phyloP scores from a whole-genome alignment of 768 basidiomycete genomes.

The Pisolithus marmoratus region DNA sequence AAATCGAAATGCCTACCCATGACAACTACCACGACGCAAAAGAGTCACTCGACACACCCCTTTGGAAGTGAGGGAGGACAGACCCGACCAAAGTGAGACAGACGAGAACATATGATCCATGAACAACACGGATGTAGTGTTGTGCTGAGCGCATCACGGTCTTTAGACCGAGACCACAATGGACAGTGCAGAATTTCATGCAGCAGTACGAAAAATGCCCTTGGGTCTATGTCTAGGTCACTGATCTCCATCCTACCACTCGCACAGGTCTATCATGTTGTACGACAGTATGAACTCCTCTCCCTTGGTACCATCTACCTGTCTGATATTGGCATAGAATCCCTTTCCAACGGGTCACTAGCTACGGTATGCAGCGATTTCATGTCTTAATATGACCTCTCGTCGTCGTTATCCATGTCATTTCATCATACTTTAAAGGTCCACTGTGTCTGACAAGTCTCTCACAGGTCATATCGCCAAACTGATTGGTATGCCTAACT shows the following conservation, averaged over 20 bases:
- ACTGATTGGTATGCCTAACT: not conserved
- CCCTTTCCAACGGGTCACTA: conserved; percentile 63
- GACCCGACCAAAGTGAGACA: no score
- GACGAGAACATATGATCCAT: no score
- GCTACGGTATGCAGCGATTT: conserved; percentile 49
- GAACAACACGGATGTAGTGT: no score
- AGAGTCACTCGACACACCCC: no score
- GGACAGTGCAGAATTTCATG: conserved; percentile 61
- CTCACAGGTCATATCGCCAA: not conserved
- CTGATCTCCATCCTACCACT: not conserved
- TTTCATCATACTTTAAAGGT: conserved; percentile 1
- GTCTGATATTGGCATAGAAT: conserved; percentile 30
- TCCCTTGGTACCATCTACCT: not conserved
- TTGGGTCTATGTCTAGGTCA: not conserved
- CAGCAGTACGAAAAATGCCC: conserved; percentile 37
- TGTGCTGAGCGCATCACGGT: no score
- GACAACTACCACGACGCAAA: no score
- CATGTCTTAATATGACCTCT: not conserved
- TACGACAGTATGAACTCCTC: conserved; percentile 37
- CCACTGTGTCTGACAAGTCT: not conserved
- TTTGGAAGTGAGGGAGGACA: no score
- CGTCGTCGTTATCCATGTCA: no score
- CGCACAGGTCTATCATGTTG: conserved; percentile 63
- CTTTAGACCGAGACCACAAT: conserved; percentile 32
- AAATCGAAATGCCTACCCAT: no score